Base-by-base conservation (phyloP, 208 protist species). In the Wallacemonas sp. region DNA sequence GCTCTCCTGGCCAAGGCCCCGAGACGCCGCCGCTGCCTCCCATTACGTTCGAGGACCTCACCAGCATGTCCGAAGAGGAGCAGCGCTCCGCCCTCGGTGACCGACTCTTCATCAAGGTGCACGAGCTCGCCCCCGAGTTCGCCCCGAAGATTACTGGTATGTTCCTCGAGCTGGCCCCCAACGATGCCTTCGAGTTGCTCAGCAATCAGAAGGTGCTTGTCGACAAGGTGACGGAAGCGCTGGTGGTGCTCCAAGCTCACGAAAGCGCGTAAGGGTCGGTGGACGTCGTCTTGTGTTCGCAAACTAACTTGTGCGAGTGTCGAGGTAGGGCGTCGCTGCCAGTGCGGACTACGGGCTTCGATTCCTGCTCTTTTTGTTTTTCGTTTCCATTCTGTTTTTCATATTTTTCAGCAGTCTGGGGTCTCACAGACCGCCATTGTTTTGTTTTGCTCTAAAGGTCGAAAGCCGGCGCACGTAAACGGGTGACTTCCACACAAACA, bases 51-150 rank as follows among this genome's bases (percentile, higher is more conserved):
- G 70, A 89, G 53, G 85, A 93, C 45, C 76, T 97, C 38, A 74
- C 79, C 13, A 68, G 48, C 36, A 96, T 97, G 90, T 82, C 85
- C 10, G 73, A 79, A 9, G 90, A 97, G 58, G 87, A 97, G 68
- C 88, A 94, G 76, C 94, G 89, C 52, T 81, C 92, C 30, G 91
- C 91, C 9, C 77, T 97, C 21, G 94, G 94, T 57, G 94, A 95
- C 64, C 81, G 89, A 13, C 76, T 95, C 30, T 95, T 84, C 78
- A 75, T 92, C 33, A 92, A 95, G 75, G 85, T 95, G n/a, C 87
- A 83, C 73, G 84, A 92, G 39, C 78, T 93, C 24, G 75, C 79
- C 3, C 89, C 89, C 1, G 86, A 95, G 66, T 73, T 91, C 71
- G 86, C 84, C 61, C 81, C 85, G 26, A 95, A 95, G 78, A 87